Percentiles rank a stretch among this genome's conserved stretches.
These are phyloP conservation scores for Boechera divaricarpa DNA, from an alignment of 345 rosid genomes.

Conservation along the genomic window DNA sequence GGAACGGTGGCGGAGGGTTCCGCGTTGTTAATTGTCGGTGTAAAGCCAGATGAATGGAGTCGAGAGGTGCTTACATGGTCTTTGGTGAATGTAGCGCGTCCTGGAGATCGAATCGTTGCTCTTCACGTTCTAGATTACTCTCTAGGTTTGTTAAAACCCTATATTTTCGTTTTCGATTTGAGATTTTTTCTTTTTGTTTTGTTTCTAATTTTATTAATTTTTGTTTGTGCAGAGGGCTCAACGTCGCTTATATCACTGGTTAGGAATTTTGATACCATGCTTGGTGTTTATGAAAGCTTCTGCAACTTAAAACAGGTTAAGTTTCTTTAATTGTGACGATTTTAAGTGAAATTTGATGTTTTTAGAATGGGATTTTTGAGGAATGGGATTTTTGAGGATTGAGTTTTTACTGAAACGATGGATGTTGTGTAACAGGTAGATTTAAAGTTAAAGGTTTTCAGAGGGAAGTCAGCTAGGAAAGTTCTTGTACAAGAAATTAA, in stretches of 20 bases:
- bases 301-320: slow-evolving; percentile 90
- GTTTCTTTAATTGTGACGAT: not conserved
- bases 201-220: not conserved
- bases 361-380: slow-evolving; percentile 2
- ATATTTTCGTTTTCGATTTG: not conserved
- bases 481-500: slow-evolving; percentile 79
- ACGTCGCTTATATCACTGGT: slow-evolving; percentile 75
- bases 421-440: slow-evolving; percentile 60
- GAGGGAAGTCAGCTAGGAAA: slow-evolving; percentile 72
- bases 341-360: not conserved
- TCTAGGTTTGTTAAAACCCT: slow-evolving; percentile 46
- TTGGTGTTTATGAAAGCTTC: slow-evolving; percentile 91
- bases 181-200: not conserved
- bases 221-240: slow-evolving; percentile 57
- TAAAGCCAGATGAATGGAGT: slow-evolving; percentile 73
- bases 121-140: slow-evolving; percentile 77
- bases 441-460: slow-evolving; percentile 86
- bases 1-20: slow-evolving; percentile 27
- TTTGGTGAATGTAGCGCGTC: slow-evolving; percentile 74
- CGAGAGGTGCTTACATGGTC: slow-evolving; percentile 89
- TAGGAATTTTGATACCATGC: slow-evolving; percentile 74
- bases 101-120: slow-evolving; percentile 86
- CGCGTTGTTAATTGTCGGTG: slow-evolving; percentile 70
- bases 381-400: slow-evolving; percentile 11
- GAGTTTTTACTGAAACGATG: not conserved